phyloP scores from a whole-genome alignment of 495 filamentous ascomycete genomes.

The Acidiella bohemica region DNA sequence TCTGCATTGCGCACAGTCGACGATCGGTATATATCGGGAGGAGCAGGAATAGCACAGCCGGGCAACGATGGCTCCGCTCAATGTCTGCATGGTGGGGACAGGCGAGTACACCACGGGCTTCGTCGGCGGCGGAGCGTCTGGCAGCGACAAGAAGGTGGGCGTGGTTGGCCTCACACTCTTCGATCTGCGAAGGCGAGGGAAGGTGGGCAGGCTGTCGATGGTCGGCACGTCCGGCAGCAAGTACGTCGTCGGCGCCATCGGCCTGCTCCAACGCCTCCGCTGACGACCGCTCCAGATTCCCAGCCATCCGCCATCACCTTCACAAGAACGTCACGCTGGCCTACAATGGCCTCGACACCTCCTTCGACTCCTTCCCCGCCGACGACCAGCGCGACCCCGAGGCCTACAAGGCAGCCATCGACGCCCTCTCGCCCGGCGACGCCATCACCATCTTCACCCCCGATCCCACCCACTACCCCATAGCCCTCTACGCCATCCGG shows the following conservation, averaged over 20 bases:
- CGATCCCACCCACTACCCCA: slow-evolving; percentile 87
- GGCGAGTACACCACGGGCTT: slow-evolving; percentile 94
- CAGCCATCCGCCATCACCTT: slow-evolving; percentile 82
- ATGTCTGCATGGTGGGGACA: slow-evolving; percentile 87
- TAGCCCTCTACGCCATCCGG: slow-evolving; percentile 84
- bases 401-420: slow-evolving; percentile 81
- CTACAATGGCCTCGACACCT: slow-evolving; percentile 76
- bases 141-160: slow-evolving; percentile 72
- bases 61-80: slow-evolving; percentile 61
- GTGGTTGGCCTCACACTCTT: slow-evolving; percentile 85
- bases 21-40: too few species aligned
- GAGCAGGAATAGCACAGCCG: not conserved
- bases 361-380: slow-evolving; percentile 68
- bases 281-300: slow-evolving; percentile 36
- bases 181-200: slow-evolving; percentile 74
- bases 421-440: slow-evolving; percentile 65
- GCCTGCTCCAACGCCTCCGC: too few species aligned
- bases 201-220: slow-evolving; percentile 78
- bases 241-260: too few species aligned
- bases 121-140: slow-evolving; percentile 61
- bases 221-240: slow-evolving; percentile 78
- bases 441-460: slow-evolving; percentile 97
- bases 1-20: too few species aligned
- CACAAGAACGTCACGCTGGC: slow-evolving; percentile 74
- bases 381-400: slow-evolving; percentile 60